Evolutionary conservation across 2,329 filamentous ascomycete species (phyloP), one percentile per base, ranked within the genome.

Genomic region (Cladosporium sp.): DNA sequence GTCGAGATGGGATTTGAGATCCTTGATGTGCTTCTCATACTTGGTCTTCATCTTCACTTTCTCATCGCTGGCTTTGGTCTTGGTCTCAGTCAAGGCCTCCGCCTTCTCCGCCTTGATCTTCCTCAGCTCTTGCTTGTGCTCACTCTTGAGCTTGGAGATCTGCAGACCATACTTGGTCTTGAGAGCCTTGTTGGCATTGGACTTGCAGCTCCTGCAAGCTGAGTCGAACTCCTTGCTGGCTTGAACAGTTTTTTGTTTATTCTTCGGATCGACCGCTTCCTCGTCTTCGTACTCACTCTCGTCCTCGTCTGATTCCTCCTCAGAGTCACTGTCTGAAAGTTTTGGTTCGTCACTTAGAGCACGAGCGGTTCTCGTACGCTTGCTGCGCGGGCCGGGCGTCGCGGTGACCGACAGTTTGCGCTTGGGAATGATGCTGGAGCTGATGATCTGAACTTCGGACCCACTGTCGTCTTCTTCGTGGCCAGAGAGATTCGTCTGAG

Each of bases 161-260:
- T 57, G 34, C 10, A 36, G 11, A 2, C 57, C 34, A n/a, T 64
- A 28, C 10, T 7, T 34, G 21, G 15, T 2, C 28, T 64, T 64
- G 24, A 57, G 24, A 24, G 51, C 61, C 36, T 44, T 64, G 36
- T 55, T 57, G 8, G 61, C 61, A n/a, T 64, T 44, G 1, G 3
- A 10, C 4, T 36, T 57, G 61, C 61, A 64, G 0, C 2, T 34
- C 4, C 7, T 36, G 49, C 61, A 64, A 28, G 24, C 34, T 21
- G 12, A 32, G 8, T 10, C 10, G 24, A 57, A 34, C 2, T 21
- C 51, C n/a, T 47, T 49, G n/a, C 21, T 34, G 34, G 51, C 61
- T 15, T 2, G 1, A 5, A 51, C 61, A 24, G 14, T n/a, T 4
- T n/a, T 15, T 30, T 57, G 18, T 26, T 32, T 4, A 14, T 47